Percentiles rank a stretch among this genome's conserved stretches.
Conservation (phyloP, 306 rosid genomes). For the Morella rubra region DNA sequence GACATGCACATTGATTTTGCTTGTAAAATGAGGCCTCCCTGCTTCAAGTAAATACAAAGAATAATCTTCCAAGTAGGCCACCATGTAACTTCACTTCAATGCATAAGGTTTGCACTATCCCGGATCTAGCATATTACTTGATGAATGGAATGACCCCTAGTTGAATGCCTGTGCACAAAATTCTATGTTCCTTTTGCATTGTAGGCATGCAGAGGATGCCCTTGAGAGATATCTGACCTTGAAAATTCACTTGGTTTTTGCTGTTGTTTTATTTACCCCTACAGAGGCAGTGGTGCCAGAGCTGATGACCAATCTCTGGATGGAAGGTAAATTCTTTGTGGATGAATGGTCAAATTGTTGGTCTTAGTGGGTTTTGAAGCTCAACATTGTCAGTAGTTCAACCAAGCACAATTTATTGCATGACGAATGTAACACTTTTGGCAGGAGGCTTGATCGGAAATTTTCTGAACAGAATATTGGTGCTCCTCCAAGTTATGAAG, state of each 20-base stretch:
- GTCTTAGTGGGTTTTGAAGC: not conserved
- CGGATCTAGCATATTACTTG: not conserved
- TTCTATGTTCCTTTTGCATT: not conserved
- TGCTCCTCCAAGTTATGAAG: slow-evolving; percentile 91
- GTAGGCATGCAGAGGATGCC: slow-evolving; percentile 2
- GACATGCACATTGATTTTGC: not conserved
- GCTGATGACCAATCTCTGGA: slow-evolving; percentile 71
- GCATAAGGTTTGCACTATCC: not conserved
- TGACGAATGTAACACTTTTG: slow-evolving; percentile 12
- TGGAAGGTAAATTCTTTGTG: slow-evolving; percentile 61
- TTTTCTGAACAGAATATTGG: slow-evolving; percentile 75
- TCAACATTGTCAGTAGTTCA: not conserved
- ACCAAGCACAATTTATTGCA: slow-evolving; percentile 3
- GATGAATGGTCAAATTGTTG: not conserved
- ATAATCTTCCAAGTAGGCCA: no score
- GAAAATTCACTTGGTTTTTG: slow-evolving; percentile 1
- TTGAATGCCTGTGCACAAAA: not conserved
- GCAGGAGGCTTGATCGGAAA: slow-evolving; percentile 68
- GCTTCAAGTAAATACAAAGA: not conserved
- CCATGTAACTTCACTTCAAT: not conserved
- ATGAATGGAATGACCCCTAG: not conserved
- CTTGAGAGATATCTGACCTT: not conserved
- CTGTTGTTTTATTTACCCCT: slow-evolving; percentile 14
- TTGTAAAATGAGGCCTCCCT: not conserved
- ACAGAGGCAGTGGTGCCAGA: slow-evolving; percentile 57